A percentile compares a stretch with the other conserved stretches of the same genome.
Evolutionary conservation across 2,329 filamentous ascomycete species (phyloP).

Genomic region (Pseudogymnoascus verrucosus): DNA sequence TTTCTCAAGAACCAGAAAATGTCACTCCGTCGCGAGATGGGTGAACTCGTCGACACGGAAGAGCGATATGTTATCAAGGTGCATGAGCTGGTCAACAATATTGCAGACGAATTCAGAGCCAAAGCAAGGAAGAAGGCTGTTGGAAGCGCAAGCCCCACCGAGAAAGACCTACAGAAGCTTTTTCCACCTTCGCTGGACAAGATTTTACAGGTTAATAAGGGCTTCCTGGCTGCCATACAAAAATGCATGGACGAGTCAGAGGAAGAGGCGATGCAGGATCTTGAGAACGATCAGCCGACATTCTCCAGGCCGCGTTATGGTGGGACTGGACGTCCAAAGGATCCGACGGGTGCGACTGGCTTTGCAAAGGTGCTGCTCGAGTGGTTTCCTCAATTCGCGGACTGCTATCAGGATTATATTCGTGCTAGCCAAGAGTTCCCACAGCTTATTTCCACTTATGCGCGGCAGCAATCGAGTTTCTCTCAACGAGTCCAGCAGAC

Average conservation of each 20-base stretch:
- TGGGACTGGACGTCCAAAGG: conserved; percentile 44
- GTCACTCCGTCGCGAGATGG: conserved; percentile 78
- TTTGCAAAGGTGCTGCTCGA: conserved; percentile 77
- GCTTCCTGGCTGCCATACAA: conserved; percentile 70
- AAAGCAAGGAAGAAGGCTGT: conserved; percentile 52
- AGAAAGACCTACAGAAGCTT: conserved; percentile 63
- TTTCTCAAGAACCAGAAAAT: conserved; percentile 79
- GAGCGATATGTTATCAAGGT: conserved; percentile 88
- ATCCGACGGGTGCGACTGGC: conserved; percentile 68
- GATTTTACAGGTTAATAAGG: conserved; percentile 74
- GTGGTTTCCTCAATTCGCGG: conserved; percentile 88
- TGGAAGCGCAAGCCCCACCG: conserved; percentile 62
- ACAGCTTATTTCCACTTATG: conserved; percentile 67
- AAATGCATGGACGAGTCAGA: conserved; percentile 76
- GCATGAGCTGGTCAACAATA: conserved; percentile 69
- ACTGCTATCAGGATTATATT: conserved; percentile 90
- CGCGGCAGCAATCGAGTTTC: conserved; percentile 76
- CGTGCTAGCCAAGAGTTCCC: conserved; percentile 82
- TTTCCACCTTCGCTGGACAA: conserved; percentile 75
- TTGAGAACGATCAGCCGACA: conserved; percentile 50
- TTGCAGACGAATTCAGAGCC: conserved; percentile 72
- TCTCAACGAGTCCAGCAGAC: conserved; percentile 70
- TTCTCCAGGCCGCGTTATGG: conserved; percentile 39
- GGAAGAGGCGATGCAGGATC: conserved; percentile 67
- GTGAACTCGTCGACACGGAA: conserved; percentile 86